phyloP scores from a whole-genome alignment of 2,329 filamentous ascomycete genomes.

The Torrubiella hemipterigena region DNA sequence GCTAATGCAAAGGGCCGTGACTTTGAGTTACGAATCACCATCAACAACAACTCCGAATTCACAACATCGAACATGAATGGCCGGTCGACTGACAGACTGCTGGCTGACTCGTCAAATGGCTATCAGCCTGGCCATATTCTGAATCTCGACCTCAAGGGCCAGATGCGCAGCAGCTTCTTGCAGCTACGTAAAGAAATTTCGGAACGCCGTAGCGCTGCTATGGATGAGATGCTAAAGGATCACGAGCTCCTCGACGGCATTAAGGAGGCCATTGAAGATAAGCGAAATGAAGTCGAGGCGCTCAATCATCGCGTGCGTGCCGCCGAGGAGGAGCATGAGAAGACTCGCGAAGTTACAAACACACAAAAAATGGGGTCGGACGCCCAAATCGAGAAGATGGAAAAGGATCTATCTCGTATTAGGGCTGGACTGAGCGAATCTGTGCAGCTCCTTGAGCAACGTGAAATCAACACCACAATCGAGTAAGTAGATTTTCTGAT shows the following conservation, averaged over 20 bases:
- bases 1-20: slow-evolving; percentile 75
- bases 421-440: slow-evolving; percentile 70
- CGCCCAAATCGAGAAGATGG: slow-evolving; percentile 95
- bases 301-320: slow-evolving; percentile 78
- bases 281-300: slow-evolving; percentile 82
- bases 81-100: slow-evolving; percentile 56
- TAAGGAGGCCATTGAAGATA: slow-evolving; percentile 95
- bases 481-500: slow-evolving; percentile 72
- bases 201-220: slow-evolving; percentile 68
- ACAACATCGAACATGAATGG: slow-evolving; percentile 46
- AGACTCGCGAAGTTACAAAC: slow-evolving; percentile 74
- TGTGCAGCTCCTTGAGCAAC: slow-evolving; percentile 83
- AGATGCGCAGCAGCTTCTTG: slow-evolving; percentile 68
- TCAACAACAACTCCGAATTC: slow-evolving; percentile 70
- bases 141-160: slow-evolving; percentile 76
- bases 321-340: slow-evolving; percentile 88
- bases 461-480: slow-evolving; percentile 93
- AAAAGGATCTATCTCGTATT: slow-evolving; percentile 95
- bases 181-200: slow-evolving; percentile 78
- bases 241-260: slow-evolving; percentile 89
- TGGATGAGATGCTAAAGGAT: slow-evolving; percentile 89
- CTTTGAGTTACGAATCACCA: slow-evolving; percentile 74
- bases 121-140: slow-evolving; percentile 85
- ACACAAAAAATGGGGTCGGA: slow-evolving; percentile 83
- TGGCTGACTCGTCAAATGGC: slow-evolving; percentile 71